Conservation (phyloP, 176 grass and related monocot species). For the Musa beccarii region DNA sequence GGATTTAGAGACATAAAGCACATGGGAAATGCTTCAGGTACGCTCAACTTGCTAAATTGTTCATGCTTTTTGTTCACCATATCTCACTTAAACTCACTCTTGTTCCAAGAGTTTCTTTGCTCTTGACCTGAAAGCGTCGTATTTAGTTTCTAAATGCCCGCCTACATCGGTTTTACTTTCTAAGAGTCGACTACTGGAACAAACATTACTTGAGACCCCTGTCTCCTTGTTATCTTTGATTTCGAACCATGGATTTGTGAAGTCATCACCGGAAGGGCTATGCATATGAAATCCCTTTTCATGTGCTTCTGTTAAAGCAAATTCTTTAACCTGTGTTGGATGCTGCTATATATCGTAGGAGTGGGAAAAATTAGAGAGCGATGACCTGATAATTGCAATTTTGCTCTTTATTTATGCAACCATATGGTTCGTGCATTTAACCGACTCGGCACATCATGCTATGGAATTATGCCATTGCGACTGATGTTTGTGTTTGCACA, state of each 20-base stretch:
- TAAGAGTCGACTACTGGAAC: neutral
- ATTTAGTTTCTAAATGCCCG: neutral
- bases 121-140: neutral
- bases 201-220: neutral
- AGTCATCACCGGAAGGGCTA: neutral
- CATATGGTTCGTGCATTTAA: neutral
- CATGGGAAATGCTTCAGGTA: slow-evolving; percentile 97
- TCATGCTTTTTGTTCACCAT: neutral
- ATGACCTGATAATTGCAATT: too few species aligned
- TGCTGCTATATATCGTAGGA: neutral
- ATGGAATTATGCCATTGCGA: neutral
- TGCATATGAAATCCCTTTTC: neutral
- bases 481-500: neutral
- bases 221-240: neutral
- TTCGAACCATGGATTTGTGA: neutral
- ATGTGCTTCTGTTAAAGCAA: neutral
- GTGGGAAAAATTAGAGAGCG: too few species aligned
- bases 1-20: slow-evolving; percentile 91
- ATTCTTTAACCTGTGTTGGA: neutral
- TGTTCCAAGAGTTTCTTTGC: neutral
- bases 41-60: neutral
- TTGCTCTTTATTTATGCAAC: neutral
- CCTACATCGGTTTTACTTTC: neutral
- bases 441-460: neutral
- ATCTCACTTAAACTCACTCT: neutral